Evolutionary conservation across 805 yeast genomes (phyloP).

Genomic region (Monosporozyma unispora): DNA sequence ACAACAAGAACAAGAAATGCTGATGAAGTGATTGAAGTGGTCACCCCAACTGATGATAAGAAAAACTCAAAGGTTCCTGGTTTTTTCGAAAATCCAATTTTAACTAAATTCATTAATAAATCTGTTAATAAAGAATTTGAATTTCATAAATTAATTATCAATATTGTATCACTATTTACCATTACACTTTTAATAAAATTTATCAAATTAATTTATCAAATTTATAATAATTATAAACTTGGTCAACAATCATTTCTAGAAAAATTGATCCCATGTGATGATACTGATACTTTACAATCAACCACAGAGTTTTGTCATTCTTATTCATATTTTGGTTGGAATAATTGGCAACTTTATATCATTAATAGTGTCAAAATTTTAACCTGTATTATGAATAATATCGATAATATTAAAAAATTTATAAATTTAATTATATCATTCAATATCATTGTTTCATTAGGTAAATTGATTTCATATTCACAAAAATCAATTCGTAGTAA

Average conservation of each 20-base stretch:
- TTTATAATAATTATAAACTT: not conserved
- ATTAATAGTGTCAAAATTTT: not conserved
- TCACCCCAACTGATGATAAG: not conserved
- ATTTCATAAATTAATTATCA: slow-evolving; percentile 28
- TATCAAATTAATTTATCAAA: slow-evolving; percentile 4
- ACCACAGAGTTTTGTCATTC: not conserved
- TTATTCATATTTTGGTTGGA: not conserved
- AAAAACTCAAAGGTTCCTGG: slow-evolving; percentile 8
- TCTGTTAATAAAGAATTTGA: slow-evolving; percentile 36
- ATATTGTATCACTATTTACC: slow-evolving; percentile 26
- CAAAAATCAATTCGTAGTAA: slow-evolving; percentile 8
- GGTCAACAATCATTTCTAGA: not conserved
- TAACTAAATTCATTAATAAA: slow-evolving; percentile 26
- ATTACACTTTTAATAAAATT: slow-evolving; percentile 24
- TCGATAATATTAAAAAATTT: not conserved
- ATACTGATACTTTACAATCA: not conserved
- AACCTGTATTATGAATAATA: slow-evolving; percentile 16
- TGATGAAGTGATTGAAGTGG: slow-evolving; percentile 1
- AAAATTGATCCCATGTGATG: not conserved
- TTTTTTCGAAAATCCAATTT: slow-evolving; percentile 25
- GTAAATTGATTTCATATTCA: slow-evolving; percentile 27
- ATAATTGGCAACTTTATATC: not conserved
- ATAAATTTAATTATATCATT: slow-evolving; percentile 23
- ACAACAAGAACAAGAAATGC: not conserved
- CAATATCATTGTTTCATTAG: slow-evolving; percentile 26